Percentiles rank a stretch among this genome's conserved stretches.
Evolutionary conservation across 805 yeast genomes (phyloP).

Genomic region (Ogataea trehaloabstinens): DNA sequence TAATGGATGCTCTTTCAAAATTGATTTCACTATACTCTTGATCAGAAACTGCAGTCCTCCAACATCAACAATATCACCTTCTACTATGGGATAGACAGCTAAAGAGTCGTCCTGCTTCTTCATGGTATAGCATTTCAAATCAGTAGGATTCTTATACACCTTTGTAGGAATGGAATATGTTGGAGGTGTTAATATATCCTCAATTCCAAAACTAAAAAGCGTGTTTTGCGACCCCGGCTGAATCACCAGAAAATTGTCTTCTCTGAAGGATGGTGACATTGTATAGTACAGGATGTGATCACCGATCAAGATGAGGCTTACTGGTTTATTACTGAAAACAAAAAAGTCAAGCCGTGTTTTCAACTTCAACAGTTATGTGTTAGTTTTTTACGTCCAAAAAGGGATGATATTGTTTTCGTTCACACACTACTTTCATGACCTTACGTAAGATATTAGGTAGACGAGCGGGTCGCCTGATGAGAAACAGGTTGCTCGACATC

Average conservation of each 20-base stretch:
- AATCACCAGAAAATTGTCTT: constrained; percentile 46
- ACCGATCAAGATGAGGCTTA: no score
- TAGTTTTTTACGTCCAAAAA: no score
- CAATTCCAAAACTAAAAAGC: constrained; percentile 77
- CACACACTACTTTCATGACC: no score
- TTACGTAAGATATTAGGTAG: no score
- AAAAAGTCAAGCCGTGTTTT: no score
- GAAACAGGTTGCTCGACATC: no score
- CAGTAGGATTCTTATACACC: constrained; percentile 40
- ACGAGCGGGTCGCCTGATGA: no score
- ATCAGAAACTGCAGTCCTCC: constrained; percentile 68
- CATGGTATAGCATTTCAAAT: constrained; percentile 34
- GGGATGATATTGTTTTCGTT: no score
- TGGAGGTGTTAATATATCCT: constrained; percentile 72
- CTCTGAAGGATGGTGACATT: constrained; percentile 35
- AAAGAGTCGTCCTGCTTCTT: constrained; percentile 36
- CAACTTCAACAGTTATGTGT: no score
- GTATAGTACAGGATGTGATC: constrained; percentile 1
- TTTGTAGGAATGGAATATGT: constrained; percentile 72
- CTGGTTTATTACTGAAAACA: no score
- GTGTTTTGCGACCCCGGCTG: constrained; percentile 80
- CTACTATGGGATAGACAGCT: constrained; percentile 60
- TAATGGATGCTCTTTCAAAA: constrained; percentile 34
- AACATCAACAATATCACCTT: constrained; percentile 63
- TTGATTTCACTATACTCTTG: constrained; percentile 50